Percentiles rank a stretch among this genome's conserved stretches.
phyloP scores from a whole-genome alignment of 352 stramenopile genomes.

The Peronospora farinosa region DNA sequence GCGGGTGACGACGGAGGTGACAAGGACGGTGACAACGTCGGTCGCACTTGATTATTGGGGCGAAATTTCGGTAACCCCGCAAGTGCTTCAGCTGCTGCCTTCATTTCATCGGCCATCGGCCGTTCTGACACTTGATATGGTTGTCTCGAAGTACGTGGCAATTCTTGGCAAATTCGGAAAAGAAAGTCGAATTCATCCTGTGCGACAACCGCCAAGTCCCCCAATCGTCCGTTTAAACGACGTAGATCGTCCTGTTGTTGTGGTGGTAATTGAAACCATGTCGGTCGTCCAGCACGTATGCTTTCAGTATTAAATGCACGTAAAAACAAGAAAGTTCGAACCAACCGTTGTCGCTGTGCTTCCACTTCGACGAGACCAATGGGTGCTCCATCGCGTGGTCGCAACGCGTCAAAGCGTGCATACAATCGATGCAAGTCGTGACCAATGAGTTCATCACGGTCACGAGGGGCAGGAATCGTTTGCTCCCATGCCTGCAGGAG shows the following conservation, averaged over 20 bases:
- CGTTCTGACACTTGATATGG: not conserved
- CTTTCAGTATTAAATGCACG: slow-evolving; percentile 22
- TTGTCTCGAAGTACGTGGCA: not conserved
- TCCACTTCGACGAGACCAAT: slow-evolving; percentile 20
- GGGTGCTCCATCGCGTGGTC: slow-evolving; percentile 11
- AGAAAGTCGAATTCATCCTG: slow-evolving; percentile 22
- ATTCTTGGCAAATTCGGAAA: slow-evolving; percentile 19
- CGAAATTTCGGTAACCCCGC: slow-evolving; percentile 31
- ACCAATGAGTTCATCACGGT: slow-evolving; percentile 22
- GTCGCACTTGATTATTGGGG: slow-evolving; percentile 1
- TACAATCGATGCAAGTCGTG: slow-evolving; percentile 17
- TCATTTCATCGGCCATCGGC: slow-evolving; percentile 29
- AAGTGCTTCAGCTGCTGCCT: slow-evolving; percentile 28
- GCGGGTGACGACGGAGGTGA: slow-evolving; percentile 3
- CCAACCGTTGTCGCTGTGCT: slow-evolving; percentile 27
- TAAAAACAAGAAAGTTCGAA: slow-evolving; percentile 27
- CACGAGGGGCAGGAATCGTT: slow-evolving; percentile 17
- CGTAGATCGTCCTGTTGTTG: slow-evolving; percentile 22
- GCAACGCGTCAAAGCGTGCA: slow-evolving; percentile 18
- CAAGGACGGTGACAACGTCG: slow-evolving; percentile 13
- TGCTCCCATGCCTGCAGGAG: slow-evolving; percentile 34
- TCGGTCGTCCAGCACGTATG: slow-evolving; percentile 5
- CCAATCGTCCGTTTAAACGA: slow-evolving; percentile 21
- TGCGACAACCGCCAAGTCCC: slow-evolving; percentile 18
- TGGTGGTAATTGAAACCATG: slow-evolving; percentile 26